Conservation (phyloP, 371 early-diverging fungal species). For the Chytridium lagenaria region DNA sequence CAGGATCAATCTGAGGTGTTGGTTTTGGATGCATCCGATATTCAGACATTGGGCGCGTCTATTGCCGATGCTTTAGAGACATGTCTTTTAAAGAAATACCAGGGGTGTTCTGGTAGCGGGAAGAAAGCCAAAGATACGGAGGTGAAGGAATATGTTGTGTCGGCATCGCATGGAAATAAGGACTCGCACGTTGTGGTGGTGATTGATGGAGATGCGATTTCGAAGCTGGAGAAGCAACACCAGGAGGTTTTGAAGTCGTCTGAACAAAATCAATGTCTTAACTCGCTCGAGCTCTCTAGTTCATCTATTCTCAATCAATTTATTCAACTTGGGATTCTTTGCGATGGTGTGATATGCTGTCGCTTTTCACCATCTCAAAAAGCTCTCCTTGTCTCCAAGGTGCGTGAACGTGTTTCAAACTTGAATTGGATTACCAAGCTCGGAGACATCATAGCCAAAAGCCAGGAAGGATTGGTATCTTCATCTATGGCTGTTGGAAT, state of each 20-base stretch:
- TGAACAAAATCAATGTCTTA: not conserved
- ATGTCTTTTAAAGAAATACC: constrained; percentile 6
- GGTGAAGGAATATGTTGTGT: not conserved
- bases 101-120: constrained; percentile 85
- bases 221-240: constrained; percentile 14
- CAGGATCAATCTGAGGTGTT: constrained; percentile 94
- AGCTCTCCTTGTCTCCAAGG: constrained; percentile 91
- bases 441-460: not conserved
- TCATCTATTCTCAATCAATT: constrained; percentile 55
- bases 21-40: constrained; percentile 76
- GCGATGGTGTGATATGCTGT: constrained; percentile 95
- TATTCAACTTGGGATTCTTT: constrained; percentile 70
- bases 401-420: constrained; percentile 46
- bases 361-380: constrained; percentile 99
- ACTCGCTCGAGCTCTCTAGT: not conserved
- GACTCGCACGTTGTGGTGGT: constrained; percentile 13
- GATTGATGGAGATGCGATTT: constrained; percentile 13
- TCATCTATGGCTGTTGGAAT: not conserved
- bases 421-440: not conserved
- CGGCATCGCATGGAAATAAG: not conserved
- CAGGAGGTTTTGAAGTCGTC: not conserved
- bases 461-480: too few relatives aligned
- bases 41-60: not conserved
- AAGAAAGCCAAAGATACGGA: not conserved
- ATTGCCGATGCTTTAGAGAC: not conserved